Base-by-base conservation (phyloP, 805 yeast species). In the Candida manassasensis region DNA sequence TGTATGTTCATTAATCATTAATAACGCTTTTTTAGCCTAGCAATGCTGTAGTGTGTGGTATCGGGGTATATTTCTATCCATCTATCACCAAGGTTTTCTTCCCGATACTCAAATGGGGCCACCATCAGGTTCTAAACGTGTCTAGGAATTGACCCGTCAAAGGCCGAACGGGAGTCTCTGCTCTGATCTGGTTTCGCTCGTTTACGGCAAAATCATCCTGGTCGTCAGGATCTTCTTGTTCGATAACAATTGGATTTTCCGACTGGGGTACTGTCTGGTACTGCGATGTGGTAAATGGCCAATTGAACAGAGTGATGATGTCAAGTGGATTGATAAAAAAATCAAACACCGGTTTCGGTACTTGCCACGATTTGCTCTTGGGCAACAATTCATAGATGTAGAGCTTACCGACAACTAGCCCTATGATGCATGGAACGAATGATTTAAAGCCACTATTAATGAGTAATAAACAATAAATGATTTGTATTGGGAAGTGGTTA, bases 141-240 rank as follows among this genome's bases (percentile, higher is more conserved):
- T 78, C 81, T 16, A 79, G 53, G 36, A 80, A 67, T 46, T 78
- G 84, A 15, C 73, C 65, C 2, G 82, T 78, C 22, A 80, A 55
- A 0, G 84, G 75, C 34, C 85, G 56, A 9, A 69, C 75, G 0
- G 84, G 84, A 12, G 79, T 78, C 38, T 75, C 83, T 6, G 74
- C 73, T 32, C 73, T 50, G 13, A 66, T 66, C 37, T 52, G 57
- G 13, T 42, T 42, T 19, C 44, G 53, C 29, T 46, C 47, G 16
- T 54, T 54, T 29, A 53, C 54, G 8, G 44, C 52, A 10, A 55
- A 65, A 28, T 57, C 62, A 10, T 53, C 51, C 6, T 36, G 45
- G 3, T 52, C 57, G 17, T 45, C 52, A 4, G 31, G 32, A 18
- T 46, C 51, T 12, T 50, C 51, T 26, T 33, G 27, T n/a, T 29